Conservation (phyloP, 306 rosid genomes). For the Lupinus albus region DNA sequence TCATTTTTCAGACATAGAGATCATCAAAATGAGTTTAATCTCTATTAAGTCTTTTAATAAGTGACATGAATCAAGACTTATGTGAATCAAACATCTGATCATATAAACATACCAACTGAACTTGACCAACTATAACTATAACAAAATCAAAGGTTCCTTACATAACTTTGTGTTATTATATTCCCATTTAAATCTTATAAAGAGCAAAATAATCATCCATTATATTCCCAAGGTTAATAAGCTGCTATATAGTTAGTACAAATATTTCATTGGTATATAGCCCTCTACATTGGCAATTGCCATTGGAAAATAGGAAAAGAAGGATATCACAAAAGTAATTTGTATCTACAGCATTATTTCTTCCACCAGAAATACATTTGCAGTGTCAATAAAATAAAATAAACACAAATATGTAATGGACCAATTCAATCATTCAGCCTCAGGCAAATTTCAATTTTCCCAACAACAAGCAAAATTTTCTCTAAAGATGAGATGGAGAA, state of each 20-base stretch:
- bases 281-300: conserved; percentile 14
- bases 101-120: too few relatives aligned
- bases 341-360: conserved; percentile 45
- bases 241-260: conserved; percentile 28
- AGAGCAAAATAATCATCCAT: not conserved
- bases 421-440: conserved; percentile 27
- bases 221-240: conserved; percentile 3
- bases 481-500: conserved; percentile 29
- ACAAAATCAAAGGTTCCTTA: not conserved
- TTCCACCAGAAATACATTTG: conserved; percentile 37
- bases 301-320: not conserved
- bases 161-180: too few relatives aligned
- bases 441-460: conserved; percentile 19
- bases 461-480: conserved; percentile 41
- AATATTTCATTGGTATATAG: conserved; percentile 15
- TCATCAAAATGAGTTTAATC: too few relatives aligned
- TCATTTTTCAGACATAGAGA: too few relatives aligned
- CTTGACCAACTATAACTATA: too few relatives aligned
- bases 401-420: conserved; percentile 36
- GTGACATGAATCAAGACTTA: too few relatives aligned
- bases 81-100: too few relatives aligned
- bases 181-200: not conserved
- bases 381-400: not conserved
- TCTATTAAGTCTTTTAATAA: too few relatives aligned
- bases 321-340: conserved; percentile 17